These are phyloP conservation scores for Phaeotremella fagi DNA, from an alignment of 768 basidiomycete species.

Conservation along the genomic window DNA sequence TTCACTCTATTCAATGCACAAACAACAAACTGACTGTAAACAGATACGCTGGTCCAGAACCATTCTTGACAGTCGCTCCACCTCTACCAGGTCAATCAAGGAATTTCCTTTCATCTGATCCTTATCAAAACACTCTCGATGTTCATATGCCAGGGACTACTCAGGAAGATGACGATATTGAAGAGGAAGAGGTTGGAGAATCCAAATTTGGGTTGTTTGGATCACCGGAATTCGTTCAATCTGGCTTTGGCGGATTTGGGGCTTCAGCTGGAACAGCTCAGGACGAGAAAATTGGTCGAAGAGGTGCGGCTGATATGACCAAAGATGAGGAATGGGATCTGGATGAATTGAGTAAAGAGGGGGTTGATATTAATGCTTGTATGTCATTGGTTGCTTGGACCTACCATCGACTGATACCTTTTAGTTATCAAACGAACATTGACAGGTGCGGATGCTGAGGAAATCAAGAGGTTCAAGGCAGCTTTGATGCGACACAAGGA, in stretches of 20 bases:
- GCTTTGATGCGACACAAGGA: constrained; percentile 62
- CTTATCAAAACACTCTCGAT: constrained; percentile 19
- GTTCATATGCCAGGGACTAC: constrained; percentile 5
- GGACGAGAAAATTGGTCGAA: constrained; percentile 51
- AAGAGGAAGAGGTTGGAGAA: constrained; percentile 19
- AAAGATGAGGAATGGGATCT: constrained; percentile 53
- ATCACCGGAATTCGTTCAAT: constrained; percentile 53
- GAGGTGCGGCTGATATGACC: constrained; percentile 58
- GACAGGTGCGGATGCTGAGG: constrained; percentile 47
- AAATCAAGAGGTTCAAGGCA: constrained; percentile 45
- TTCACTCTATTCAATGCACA: neutral
- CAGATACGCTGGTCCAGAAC: constrained; percentile 23
- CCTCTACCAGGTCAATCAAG: constrained; percentile 24
- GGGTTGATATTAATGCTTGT: constrained; percentile 88
- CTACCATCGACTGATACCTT: neutral
- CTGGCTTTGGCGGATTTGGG: constrained; percentile 48
- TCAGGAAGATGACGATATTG: constrained; percentile 9
- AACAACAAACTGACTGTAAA: neutral
- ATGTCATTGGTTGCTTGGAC: constrained; percentile 46
- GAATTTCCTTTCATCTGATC: constrained; percentile 25
- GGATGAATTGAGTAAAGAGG: constrained; percentile 64
- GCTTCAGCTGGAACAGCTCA: constrained; percentile 25
- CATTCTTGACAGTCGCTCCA: constrained; percentile 12
- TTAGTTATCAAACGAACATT: constrained; percentile 42
- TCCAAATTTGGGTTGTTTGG: constrained; percentile 47